A percentile compares a stretch with the other conserved stretches of the same genome.
These are phyloP conservation scores for Dissophora globulifera DNA, from an alignment of 192 early-diverging fungal genomes.

Conservation along the genomic window DNA sequence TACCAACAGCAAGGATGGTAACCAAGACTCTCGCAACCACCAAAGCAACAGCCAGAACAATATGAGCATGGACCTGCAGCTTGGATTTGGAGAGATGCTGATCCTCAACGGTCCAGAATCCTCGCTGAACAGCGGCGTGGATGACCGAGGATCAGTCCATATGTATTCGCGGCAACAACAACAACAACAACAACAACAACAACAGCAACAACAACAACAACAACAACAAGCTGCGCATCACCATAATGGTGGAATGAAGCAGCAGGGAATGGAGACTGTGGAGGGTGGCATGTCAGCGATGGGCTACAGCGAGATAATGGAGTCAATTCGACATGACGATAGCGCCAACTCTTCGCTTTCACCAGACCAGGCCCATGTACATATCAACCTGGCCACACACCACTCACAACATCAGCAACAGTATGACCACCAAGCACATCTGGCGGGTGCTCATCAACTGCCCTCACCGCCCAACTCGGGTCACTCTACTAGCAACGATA, in stretches of 20 bases:
- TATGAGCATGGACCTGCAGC: constrained; percentile 18
- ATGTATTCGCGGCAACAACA: neutral
- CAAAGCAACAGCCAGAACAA: constrained; percentile 11
- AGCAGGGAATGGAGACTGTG: constrained; percentile 18
- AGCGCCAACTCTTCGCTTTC: constrained; percentile 35
- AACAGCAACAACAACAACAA: too few species aligned
- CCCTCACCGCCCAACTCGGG: constrained; percentile 9
- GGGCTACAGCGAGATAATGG: constrained; percentile 42
- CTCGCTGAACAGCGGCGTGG: neutral
- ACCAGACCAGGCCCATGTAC: constrained; percentile 31
- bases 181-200: too few species aligned
- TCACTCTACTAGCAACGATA: constrained; percentile 14
- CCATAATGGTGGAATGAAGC: too few species aligned
- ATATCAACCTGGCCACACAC: constrained; percentile 4
- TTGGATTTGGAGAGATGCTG: constrained; percentile 31
- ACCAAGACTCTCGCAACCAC: neutral
- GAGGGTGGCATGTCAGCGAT: constrained; percentile 13
- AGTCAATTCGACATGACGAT: constrained; percentile 23
- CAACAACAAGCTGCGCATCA: too few species aligned
- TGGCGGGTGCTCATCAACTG: constrained; percentile 7
- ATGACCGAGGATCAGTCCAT: neutral
- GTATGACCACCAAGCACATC: constrained; percentile 11
- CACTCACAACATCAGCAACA: constrained; percentile 17
- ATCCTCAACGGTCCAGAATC: constrained; percentile 30
- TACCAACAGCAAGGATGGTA: neutral